A percentile compares a stretch with the other conserved stretches of the same genome.
These are phyloP conservation scores for Ceratocystis alfenasii DNA, from an alignment of 2,329 filamentous ascomycete species.

Conservation along the genomic window DNA sequence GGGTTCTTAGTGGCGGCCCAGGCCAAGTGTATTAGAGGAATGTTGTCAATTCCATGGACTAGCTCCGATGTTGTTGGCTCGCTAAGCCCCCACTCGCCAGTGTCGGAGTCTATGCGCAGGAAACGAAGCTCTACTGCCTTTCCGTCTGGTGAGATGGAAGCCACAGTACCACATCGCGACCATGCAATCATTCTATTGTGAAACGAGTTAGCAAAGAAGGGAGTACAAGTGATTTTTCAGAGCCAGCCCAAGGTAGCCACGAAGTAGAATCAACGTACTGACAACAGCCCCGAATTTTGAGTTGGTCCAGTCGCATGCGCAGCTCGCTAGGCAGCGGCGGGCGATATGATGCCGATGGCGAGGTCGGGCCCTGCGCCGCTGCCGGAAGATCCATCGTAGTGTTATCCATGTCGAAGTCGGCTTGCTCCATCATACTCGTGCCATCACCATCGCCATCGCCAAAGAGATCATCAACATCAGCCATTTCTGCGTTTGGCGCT, in stretches of 20 bases:
- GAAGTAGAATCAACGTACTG: constrained; percentile 46
- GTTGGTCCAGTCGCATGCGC: constrained; percentile 61
- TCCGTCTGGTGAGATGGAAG: constrained; percentile 63
- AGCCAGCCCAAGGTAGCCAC: neutral
- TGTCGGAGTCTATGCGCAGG: constrained; percentile 54
- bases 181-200: constrained; percentile 60
- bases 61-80: constrained; percentile 54
- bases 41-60: constrained; percentile 49
- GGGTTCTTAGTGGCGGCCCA: constrained; percentile 64
- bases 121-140: constrained; percentile 59
- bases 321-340: constrained; percentile 50
- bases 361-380: constrained; percentile 24
- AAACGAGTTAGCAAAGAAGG: constrained; percentile 23
- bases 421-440: constrained; percentile 15
- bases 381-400: constrained; percentile 39
- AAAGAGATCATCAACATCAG: constrained; percentile 63
- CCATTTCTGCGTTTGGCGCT: constrained; percentile 38
- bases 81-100: constrained; percentile 65
- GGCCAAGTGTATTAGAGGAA: constrained; percentile 63
- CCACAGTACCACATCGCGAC: constrained; percentile 79
- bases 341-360: constrained; percentile 33
- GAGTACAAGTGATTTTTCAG: neutral
- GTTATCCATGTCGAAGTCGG: constrained; percentile 33
- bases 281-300: constrained; percentile 64
- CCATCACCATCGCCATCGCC: constrained; percentile 38